Conservation (phyloP, 2,329 filamentous ascomycete species). For the Albifimbria verrucaria region DNA sequence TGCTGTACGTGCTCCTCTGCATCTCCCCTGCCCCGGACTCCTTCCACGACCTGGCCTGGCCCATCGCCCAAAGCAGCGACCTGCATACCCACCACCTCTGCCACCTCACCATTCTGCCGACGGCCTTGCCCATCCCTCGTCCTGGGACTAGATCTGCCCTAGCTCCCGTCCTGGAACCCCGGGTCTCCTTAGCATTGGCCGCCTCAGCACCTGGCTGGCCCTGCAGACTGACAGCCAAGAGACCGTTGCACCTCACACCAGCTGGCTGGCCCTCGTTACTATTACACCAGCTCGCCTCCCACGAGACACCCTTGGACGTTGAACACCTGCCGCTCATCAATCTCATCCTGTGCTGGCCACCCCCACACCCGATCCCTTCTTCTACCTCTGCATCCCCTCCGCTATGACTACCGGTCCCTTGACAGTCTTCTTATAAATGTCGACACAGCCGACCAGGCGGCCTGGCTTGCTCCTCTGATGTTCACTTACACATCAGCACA, state of each 20-base stretch:
- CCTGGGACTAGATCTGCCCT: slow-evolving; percentile 1
- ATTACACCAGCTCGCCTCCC: background rate
- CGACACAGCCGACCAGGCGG: slow-evolving; percentile 29
- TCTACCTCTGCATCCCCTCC: slow-evolving; percentile 22
- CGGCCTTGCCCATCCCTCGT: background rate
- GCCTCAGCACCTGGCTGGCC: background rate
- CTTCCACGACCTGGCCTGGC: slow-evolving; percentile 3
- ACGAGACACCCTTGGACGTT: background rate
- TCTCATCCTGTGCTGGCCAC: background rate
- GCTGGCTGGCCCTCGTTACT: background rate
- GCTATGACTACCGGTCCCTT: slow-evolving; percentile 31
- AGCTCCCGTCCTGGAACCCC: slow-evolving; percentile 1
- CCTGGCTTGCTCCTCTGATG: slow-evolving; percentile 19
- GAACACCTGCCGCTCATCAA: background rate
- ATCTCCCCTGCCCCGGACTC: slow-evolving; percentile 1
- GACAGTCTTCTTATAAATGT: slow-evolving; percentile 33
- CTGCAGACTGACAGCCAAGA: background rate
- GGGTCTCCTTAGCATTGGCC: slow-evolving; percentile 7
- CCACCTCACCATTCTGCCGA: slow-evolving; percentile 19
- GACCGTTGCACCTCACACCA: background rate
- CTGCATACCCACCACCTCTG: slow-evolving; percentile 23
- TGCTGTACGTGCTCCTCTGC: slow-evolving; percentile 1
- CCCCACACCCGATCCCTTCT: slow-evolving; percentile 17
- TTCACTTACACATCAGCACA: slow-evolving; percentile 14
- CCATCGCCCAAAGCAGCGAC: slow-evolving; percentile 27